Percentiles rank a stretch among this genome's conserved stretches.
Conservation (phyloP, 805 yeast species). For the Grigorovia transvaalensis region DNA sequence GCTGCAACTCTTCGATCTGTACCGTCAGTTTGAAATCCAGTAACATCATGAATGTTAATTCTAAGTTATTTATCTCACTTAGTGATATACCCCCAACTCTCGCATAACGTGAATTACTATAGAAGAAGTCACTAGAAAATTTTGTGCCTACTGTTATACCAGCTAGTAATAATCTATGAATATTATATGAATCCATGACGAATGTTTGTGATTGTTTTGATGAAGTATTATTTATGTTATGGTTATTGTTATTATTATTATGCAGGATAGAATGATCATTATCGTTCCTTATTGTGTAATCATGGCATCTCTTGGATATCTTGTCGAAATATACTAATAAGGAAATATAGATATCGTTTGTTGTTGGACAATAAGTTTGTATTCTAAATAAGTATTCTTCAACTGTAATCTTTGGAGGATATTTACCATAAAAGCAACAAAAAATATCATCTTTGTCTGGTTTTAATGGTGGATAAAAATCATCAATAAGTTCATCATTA, state of each 20-base stretch:
- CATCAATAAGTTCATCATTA: constrained; percentile 21
- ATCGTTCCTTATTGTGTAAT: neutral
- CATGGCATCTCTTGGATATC: constrained; percentile 55
- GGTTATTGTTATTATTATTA: neutral
- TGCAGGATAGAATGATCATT: neutral
- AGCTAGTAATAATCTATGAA: constrained; percentile 83
- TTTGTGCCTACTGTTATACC: constrained; percentile 93
- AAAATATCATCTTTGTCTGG: neutral
- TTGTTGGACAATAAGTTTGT: constrained; percentile 90
- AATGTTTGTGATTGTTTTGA: constrained; percentile 44
- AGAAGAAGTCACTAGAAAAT: constrained; percentile 86
- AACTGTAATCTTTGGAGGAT: constrained; percentile 84
- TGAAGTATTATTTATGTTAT: neutral
- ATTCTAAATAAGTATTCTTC: constrained; percentile 83
- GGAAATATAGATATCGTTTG: constrained; percentile 88
- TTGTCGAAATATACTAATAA: constrained; percentile 87
- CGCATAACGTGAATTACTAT: constrained; percentile 87
- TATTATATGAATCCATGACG: constrained; percentile 91
- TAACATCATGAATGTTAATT: constrained; percentile 72
- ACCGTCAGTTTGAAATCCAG: constrained; percentile 82
- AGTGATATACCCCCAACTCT: constrained; percentile 90
- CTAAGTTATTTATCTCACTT: constrained; percentile 85
- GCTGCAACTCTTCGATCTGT: constrained; percentile 81
- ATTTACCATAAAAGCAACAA: constrained; percentile 71
- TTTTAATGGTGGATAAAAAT: neutral